Conservation (phyloP, 306 rosid species). For the Delonix regia region DNA sequence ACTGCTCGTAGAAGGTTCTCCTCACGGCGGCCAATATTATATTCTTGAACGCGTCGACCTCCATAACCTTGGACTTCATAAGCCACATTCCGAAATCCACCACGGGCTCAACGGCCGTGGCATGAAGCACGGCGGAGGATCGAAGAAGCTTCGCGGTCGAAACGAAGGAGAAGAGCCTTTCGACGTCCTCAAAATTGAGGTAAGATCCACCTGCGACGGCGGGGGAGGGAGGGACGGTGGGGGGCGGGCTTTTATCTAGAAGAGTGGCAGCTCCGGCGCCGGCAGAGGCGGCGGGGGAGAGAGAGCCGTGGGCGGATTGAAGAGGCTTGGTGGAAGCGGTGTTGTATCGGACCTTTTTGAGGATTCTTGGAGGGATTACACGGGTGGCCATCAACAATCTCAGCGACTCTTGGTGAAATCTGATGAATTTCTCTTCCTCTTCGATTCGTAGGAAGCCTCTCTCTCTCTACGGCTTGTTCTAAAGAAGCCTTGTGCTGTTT, state of each 20-base stretch:
- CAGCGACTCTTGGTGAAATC: background rate
- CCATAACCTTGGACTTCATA: constrained; percentile 69
- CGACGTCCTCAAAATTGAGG: constrained; percentile 44
- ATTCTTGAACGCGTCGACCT: constrained; percentile 22
- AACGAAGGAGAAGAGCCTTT: constrained; percentile 56
- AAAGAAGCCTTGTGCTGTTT: too few relatives aligned
- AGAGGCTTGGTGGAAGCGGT: constrained; percentile 52
- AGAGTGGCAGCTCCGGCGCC: constrained; percentile 18
- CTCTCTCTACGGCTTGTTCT: background rate
- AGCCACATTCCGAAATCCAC: constrained; percentile 85
- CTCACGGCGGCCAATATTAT: constrained; percentile 36
- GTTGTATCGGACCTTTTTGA: constrained; percentile 45
- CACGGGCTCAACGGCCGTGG: constrained; percentile 67
- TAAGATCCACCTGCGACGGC: background rate
- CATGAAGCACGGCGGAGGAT: constrained; percentile 70
- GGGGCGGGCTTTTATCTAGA: constrained; percentile 24
- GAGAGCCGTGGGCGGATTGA: constrained; percentile 40
- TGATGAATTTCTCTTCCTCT: background rate
- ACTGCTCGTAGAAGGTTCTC: constrained; percentile 58
- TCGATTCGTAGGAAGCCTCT: too few relatives aligned
- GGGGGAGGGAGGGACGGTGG: background rate
- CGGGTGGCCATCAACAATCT: constrained; percentile 58
- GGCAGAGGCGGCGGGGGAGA: constrained; percentile 38
- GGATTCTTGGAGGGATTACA: constrained; percentile 57
- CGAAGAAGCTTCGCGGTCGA: constrained; percentile 56